Evolutionary conservation across 2,329 filamentous ascomycete species (phyloP).

Genomic region (Fusarium euwallaceae): DNA sequence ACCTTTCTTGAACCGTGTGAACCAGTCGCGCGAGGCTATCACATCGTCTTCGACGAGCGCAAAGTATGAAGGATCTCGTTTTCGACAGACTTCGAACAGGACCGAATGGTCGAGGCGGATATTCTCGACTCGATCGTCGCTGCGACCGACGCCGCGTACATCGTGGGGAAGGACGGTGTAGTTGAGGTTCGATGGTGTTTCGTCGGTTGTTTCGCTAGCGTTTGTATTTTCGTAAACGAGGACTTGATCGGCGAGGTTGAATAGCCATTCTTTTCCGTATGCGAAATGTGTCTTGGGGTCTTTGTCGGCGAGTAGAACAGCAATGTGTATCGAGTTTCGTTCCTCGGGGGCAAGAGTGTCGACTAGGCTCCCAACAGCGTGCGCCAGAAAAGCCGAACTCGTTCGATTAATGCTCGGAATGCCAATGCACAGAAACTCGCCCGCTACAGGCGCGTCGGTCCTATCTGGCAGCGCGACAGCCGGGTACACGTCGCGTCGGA

Average conservation of each 20-base stretch:
- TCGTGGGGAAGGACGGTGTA: constrained; percentile 38
- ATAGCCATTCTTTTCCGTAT: constrained; percentile 50
- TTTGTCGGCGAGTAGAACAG: constrained; percentile 53
- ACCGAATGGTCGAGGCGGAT: constrained; percentile 52
- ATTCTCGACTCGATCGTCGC: constrained; percentile 49
- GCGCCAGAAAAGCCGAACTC: constrained; percentile 46
- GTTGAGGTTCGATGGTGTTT: constrained; percentile 21
- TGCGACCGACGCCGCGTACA: constrained; percentile 42
- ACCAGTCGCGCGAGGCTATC: constrained; percentile 53
- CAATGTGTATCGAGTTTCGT: constrained; percentile 49
- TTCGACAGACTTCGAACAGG: constrained; percentile 50
- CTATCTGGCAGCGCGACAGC: constrained; percentile 19
- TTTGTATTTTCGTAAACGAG: constrained; percentile 45
- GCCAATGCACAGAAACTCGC: constrained; percentile 49
- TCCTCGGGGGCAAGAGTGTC: constrained; percentile 49
- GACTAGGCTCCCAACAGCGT: constrained; percentile 50
- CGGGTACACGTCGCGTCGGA: constrained; percentile 37
- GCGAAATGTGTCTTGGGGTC: constrained; percentile 49
- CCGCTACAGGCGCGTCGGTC: constrained; percentile 11
- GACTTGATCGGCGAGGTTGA: constrained; percentile 50
- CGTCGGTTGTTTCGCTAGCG: not conserved
- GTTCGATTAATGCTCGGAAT: constrained; percentile 53
- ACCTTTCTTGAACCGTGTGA: constrained; percentile 45
- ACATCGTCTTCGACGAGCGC: constrained; percentile 56
- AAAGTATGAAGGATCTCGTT: constrained; percentile 49